Conservation (phyloP, 1,284 basidiomycete species). For the Fereydounia khargensis region DNA sequence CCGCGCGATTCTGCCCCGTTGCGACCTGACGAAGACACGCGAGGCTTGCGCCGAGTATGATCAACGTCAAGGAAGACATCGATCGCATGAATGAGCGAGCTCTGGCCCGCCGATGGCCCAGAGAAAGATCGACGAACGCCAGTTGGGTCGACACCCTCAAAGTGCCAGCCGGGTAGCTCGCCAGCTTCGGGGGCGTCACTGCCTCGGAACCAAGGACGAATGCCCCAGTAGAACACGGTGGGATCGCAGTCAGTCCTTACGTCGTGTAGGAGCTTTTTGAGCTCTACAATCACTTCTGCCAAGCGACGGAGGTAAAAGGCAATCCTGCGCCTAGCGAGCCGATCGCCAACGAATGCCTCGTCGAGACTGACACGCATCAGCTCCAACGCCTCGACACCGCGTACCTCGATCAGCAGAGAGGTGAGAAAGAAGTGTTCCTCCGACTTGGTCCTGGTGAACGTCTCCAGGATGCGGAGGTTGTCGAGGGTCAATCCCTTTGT, state of each 20-base stretch:
- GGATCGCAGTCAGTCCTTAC: constrained; percentile 76
- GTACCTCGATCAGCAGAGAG: constrained; percentile 84
- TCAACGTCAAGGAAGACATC: constrained; percentile 86
- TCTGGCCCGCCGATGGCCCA: constrained; percentile 88
- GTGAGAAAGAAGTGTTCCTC: constrained; percentile 87
- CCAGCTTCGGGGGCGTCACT: constrained; percentile 64
- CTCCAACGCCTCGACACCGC: constrained; percentile 78
- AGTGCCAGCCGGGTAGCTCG: constrained; percentile 69
- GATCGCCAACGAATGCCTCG: constrained; percentile 85
- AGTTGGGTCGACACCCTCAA: constrained; percentile 69
- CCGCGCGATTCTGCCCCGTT: constrained; percentile 2
- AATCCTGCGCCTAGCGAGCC: constrained; percentile 64
- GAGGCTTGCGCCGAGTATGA: constrained; percentile 59
- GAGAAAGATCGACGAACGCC: constrained; percentile 61
- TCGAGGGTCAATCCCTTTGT: constrained; percentile 41
- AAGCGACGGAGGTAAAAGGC: constrained; percentile 68
- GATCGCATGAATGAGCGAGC: constrained; percentile 79
- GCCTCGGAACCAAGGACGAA: constrained; percentile 90
- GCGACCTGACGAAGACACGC: constrained; percentile 4
- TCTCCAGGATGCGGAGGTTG: constrained; percentile 62
- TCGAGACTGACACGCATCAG: constrained; percentile 87
- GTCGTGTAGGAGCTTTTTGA: constrained; percentile 25
- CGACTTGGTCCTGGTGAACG: constrained; percentile 78
- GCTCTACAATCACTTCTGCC: constrained; percentile 65
- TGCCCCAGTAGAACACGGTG: constrained; percentile 74